A percentile compares a stretch with the other conserved stretches of the same genome.
Conservation (phyloP, 352 stramenopile genomes). For the Pythium pyrilobum region DNA sequence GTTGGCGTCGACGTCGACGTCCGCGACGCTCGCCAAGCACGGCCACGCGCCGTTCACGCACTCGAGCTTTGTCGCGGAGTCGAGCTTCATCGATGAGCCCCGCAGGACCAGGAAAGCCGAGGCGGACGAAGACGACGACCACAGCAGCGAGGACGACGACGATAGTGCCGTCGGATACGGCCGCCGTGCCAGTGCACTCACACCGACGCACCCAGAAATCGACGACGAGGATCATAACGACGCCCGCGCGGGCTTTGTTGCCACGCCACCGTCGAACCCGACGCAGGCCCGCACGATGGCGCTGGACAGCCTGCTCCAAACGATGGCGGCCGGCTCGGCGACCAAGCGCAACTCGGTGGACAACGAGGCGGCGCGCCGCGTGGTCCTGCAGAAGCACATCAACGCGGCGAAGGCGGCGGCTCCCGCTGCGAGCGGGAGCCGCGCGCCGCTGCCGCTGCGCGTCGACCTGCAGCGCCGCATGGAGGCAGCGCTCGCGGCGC, state of each 20-base stretch:
- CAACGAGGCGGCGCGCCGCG: constrained; percentile 32
- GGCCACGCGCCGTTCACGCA: constrained; percentile 10
- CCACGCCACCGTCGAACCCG: background rate
- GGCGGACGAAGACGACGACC: constrained; percentile 1
- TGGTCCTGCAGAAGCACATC: constrained; percentile 48
- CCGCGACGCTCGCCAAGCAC: constrained; percentile 9
- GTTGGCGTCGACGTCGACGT: constrained; percentile 5
- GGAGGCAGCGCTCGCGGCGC: constrained; percentile 38
- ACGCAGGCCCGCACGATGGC: constrained; percentile 33
- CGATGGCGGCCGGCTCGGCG: constrained; percentile 17
- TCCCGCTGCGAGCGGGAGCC: constrained; percentile 5
- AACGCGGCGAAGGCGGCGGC: constrained; percentile 4
- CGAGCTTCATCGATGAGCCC: constrained; percentile 5
- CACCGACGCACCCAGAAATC: background rate
- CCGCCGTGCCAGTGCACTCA: background rate
- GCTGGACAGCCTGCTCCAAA: constrained; percentile 36
- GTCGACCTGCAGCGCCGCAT: constrained; percentile 57
- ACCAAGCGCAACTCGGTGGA: constrained; percentile 31
- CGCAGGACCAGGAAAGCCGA: background rate
- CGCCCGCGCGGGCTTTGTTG: no score
- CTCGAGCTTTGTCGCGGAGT: constrained; percentile 23
- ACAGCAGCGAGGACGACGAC: constrained; percentile 8
- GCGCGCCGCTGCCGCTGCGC: constrained; percentile 43
- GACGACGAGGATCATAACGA: constrained; percentile 7
- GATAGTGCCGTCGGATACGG: background rate